Evolutionary conservation across 2,329 filamentous ascomycete genomes (phyloP), one percentile per base, ranked within the genome.

Genomic region (Rhynchosporium agropyri): DNA sequence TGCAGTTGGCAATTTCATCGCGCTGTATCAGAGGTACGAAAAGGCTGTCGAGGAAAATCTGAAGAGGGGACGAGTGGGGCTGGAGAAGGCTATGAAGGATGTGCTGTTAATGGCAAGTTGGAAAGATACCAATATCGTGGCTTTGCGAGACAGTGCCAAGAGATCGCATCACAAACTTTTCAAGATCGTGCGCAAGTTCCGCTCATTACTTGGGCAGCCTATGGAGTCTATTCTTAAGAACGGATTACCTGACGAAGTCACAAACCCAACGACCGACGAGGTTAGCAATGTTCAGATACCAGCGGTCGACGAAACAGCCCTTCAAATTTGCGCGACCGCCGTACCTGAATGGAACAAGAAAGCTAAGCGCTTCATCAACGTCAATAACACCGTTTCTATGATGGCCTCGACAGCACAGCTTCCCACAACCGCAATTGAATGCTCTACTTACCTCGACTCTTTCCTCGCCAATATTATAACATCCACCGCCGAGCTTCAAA

Each of bases 81-180:
- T 98, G n/a, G 94, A 98, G 75, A 97, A 92, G 76, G 87, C 92
- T 62, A 91, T 98, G 83, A 94, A 90, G 74, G 91, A 98, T 69
- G 88, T 97, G n/a, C 84, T 99, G 15, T 86, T 96, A 58, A 80
- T 99, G 70, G 92, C 93, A 7, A 97, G 92, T 76, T 99, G 96
- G 96, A 97, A 96, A 75, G 95, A 99, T 70, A 97, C 91, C 28
- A 99, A 98, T 72, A 96, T 99, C 65, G 89, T 89, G 54, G 91
- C 92, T 0, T 79, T 99, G 15, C 86, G 89, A 68, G 92, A 97
- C 73, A 98, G 94, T 75, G 92, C 95, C 0, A 89, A 89, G 70
- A 89, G 89, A 64, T 97, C 93, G 26, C 95, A 99, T 73, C 86
- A 89, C 71, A 97, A 97, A 76, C 83, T 99, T 1, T 97, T 97